phyloP scores from a whole-genome alignment of 2,329 filamentous ascomycete species.

The Chalaropsis ovoidea region DNA sequence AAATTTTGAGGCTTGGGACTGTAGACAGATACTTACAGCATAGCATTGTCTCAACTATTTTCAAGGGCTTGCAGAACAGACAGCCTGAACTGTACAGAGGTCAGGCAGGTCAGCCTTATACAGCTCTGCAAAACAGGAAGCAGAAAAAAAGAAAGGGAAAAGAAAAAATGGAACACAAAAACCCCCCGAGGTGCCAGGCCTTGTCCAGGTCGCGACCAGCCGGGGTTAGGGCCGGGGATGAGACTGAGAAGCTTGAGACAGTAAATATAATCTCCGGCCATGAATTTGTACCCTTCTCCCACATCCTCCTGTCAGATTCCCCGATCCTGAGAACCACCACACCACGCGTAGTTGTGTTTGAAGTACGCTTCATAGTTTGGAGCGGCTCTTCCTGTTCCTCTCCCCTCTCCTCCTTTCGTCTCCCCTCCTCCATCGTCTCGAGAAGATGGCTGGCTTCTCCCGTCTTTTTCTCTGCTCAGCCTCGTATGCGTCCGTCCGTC shows the following conservation, averaged over 20 bases:
- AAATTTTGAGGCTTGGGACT: too few species aligned
- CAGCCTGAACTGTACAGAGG: too few species aligned
- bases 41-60: too few species aligned
- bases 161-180: too few species aligned
- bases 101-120: neutral
- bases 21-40: too few species aligned
- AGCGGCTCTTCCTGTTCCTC: neutral
- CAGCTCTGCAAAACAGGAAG: neutral
- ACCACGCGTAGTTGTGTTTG: neutral
- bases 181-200: neutral
- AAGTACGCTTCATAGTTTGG: neutral
- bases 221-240: neutral
- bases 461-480: neutral
- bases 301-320: slow-evolving; percentile 11
- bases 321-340: neutral
- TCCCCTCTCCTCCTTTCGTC: neutral
- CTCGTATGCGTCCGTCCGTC: too few species aligned
- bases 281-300: neutral
- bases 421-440: neutral
- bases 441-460: neutral
- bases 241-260: neutral
- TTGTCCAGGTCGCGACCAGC: neutral
- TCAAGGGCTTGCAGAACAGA: too few species aligned
- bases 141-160: too few species aligned
- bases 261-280: slow-evolving; percentile 11